Conservation (phyloP, 1,284 basidiomycete genomes). For the Sporisorium exsertum region DNA sequence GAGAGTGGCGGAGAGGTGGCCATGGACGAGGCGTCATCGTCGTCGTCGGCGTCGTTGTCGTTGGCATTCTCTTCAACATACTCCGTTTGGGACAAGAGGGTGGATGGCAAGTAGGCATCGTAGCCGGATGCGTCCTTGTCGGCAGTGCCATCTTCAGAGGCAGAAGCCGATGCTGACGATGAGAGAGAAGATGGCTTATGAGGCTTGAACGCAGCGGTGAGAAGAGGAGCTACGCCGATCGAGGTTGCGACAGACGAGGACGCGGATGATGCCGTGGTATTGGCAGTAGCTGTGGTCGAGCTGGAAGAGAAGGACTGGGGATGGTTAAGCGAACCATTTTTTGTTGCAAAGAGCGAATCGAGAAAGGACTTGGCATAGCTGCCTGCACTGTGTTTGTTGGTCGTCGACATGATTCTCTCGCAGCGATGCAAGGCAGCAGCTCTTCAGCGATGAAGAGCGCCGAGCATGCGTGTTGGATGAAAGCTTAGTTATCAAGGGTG, state of each 20-base stretch:
- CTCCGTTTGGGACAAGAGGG: slow-evolving; percentile 17
- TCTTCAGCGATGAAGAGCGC: neutral
- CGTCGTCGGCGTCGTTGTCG: slow-evolving; percentile 9
- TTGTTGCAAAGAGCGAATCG: slow-evolving; percentile 31
- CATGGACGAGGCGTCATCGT: slow-evolving; percentile 31
- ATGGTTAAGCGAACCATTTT: slow-evolving; percentile 18
- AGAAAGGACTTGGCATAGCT: slow-evolving; percentile 45
- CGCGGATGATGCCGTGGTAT: slow-evolving; percentile 18
- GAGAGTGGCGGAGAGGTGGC: slow-evolving; percentile 49
- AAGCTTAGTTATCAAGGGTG: slow-evolving; percentile 25
- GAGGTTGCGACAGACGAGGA: slow-evolving; percentile 23
- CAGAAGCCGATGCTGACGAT: slow-evolving; percentile 52
- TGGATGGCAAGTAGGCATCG: slow-evolving; percentile 32
- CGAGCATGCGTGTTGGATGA: slow-evolving; percentile 15
- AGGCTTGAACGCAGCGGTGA: slow-evolving; percentile 46
- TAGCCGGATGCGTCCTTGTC: slow-evolving; percentile 16
- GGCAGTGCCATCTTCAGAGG: slow-evolving; percentile 46
- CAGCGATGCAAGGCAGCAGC: neutral
- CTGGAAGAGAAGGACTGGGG: slow-evolving; percentile 19
- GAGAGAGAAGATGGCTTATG: slow-evolving; percentile 54
- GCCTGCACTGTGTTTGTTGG: slow-evolving; percentile 21
- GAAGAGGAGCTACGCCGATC: slow-evolving; percentile 18
- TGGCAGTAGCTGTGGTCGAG: slow-evolving; percentile 20
- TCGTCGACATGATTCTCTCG: slow-evolving; percentile 15
- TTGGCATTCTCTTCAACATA: slow-evolving; percentile 1